These are phyloP conservation scores for Candida sp. DNA, from an alignment of 1,139 yeast species.

Conservation along the genomic window DNA sequence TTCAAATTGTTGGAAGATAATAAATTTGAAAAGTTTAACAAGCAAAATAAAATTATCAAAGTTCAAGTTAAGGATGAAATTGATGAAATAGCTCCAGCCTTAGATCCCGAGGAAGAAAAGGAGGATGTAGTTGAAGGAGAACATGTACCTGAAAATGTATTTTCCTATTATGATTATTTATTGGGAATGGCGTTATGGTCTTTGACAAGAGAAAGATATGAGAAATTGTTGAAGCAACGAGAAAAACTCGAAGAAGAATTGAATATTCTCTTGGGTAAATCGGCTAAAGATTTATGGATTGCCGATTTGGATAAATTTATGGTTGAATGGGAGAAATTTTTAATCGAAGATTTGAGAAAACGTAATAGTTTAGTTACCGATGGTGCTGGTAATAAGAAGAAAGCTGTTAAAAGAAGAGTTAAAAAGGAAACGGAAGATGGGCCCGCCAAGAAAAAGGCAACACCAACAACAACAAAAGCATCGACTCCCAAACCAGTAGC, in stretches of 20 bases:
- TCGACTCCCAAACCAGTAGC: conserved; percentile 8
- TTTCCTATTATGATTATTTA: conserved; percentile 68
- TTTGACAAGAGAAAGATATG: conserved; percentile 85
- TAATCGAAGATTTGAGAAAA: conserved; percentile 29
- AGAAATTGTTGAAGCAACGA: conserved; percentile 68
- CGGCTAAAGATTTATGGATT: conserved; percentile 89
- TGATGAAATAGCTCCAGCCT: conserved; percentile 9
- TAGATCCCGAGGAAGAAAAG: conserved; percentile 25
- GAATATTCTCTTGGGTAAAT: conserved; percentile 57
- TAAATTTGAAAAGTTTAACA: conserved; percentile 76
- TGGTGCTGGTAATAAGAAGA: conserved; percentile 21
- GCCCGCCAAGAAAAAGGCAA: conserved; percentile 13
- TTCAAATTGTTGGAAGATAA: conserved; percentile 59
- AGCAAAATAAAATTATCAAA: conserved; percentile 54
- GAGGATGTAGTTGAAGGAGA: conserved; percentile 35
- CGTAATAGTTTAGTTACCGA: conserved; percentile 27
- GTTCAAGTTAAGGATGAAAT: conserved; percentile 16
- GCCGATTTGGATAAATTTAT: conserved; percentile 75
- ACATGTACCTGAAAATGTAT: conserved; percentile 38
- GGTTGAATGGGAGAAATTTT: conserved; percentile 62
- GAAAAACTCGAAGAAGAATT: conserved; percentile 74
- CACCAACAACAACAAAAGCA: conserved; percentile 3
- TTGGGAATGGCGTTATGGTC: conserved; percentile 94
- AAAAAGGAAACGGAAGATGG: conserved; percentile 12
- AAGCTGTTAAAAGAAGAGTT: conserved; percentile 20